Percentiles rank a stretch among this genome's conserved stretches.
These are phyloP conservation scores for Talaromyces sp. DNA, from an alignment of 2,329 filamentous ascomycete genomes.

Conservation along the genomic window DNA sequence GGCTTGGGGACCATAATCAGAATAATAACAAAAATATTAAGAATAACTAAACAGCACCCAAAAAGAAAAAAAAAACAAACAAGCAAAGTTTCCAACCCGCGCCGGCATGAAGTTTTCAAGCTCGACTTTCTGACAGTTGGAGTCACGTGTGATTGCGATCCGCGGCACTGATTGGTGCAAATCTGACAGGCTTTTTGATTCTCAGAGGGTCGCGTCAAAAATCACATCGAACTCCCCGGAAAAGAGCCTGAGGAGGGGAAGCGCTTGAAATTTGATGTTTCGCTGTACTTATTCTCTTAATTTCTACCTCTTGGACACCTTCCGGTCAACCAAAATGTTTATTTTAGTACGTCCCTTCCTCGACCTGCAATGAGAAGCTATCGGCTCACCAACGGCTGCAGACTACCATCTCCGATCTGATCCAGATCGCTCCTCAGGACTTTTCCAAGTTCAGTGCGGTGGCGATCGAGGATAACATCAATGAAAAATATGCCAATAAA, in stretches of 20 bases:
- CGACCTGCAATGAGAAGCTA: constrained; percentile 16
- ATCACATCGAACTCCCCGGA: neutral
- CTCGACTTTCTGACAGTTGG: constrained; percentile 19
- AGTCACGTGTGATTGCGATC: constrained; percentile 16
- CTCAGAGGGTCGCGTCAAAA: neutral
- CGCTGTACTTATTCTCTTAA: neutral
- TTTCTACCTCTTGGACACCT: neutral
- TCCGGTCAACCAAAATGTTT: constrained; percentile 44
- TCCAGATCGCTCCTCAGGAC: constrained; percentile 87
- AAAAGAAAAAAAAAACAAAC: neutral
- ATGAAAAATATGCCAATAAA: constrained; percentile 94
- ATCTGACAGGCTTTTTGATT: constrained; percentile 14
- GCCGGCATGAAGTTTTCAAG: constrained; percentile 14
- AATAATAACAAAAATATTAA: constrained; percentile 11
- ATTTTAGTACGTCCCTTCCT: constrained; percentile 48
- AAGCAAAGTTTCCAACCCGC: neutral
- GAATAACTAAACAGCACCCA: constrained; percentile 1
- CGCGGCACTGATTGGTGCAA: constrained; percentile 13
- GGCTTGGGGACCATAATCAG: constrained; percentile 26
- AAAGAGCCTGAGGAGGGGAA: neutral
- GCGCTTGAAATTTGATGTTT: neutral
- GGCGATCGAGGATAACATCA: constrained; percentile 95
- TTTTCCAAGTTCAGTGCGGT: constrained; percentile 79
- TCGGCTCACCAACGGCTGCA: constrained; percentile 42
- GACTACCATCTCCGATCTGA: constrained; percentile 93